phyloP scores from a whole-genome alignment of 2,329 filamentous ascomycete species.

The Immersiporthe knoxdaviesiana region DNA sequence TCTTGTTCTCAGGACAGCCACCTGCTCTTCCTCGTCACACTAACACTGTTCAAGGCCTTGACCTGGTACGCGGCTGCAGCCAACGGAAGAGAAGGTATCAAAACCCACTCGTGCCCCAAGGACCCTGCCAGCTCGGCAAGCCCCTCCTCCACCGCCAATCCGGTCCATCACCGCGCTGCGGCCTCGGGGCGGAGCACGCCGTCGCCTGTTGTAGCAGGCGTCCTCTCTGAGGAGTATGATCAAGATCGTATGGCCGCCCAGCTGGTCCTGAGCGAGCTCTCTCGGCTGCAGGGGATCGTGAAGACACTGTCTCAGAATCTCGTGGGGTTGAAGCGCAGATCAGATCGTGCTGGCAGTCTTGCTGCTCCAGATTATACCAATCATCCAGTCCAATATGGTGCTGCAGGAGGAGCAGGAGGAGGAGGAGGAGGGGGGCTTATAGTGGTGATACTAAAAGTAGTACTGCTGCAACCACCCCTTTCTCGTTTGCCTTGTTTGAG shows the following conservation, averaged over 20 bases:
- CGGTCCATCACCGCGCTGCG: not conserved
- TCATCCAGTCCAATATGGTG: not conserved
- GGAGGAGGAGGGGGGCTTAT: not conserved
- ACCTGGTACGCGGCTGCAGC: not conserved
- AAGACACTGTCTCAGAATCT: not conserved
- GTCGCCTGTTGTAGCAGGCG: not conserved
- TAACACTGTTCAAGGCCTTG: not conserved
- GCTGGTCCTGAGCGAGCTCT: not conserved
- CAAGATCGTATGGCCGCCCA: not conserved
- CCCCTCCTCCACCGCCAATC: not conserved
- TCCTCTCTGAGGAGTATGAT: not conserved
- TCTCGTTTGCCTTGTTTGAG: constrained; percentile 31
- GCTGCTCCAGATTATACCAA: not conserved
- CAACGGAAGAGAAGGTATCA: not conserved
- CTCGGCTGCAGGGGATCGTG: not conserved
- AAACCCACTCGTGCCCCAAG: not conserved
- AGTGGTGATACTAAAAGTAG: not conserved
- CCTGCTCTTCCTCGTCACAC: not conserved
- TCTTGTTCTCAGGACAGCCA: not conserved
- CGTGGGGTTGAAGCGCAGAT: not conserved
- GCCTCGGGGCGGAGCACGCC: not conserved
- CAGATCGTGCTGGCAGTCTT: not conserved
- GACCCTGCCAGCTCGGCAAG: not conserved
- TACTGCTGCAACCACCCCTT: not conserved
- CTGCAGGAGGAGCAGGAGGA: not conserved